Conservation (phyloP, 768 basidiomycete genomes). For the Favolaschia claudopus region DNA sequence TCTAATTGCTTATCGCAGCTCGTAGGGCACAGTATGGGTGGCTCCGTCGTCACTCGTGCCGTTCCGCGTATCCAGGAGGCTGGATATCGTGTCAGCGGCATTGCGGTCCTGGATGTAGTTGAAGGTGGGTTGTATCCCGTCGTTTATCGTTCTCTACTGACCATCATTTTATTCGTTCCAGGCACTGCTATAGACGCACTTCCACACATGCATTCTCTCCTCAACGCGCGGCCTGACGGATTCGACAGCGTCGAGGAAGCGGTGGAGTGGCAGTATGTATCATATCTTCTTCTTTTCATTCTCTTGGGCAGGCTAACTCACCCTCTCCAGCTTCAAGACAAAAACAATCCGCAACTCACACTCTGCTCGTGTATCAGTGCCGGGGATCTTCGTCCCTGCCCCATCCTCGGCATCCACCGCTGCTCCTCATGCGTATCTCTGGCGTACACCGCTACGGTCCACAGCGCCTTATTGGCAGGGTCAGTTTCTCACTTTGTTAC, state of each 20-base stretch:
- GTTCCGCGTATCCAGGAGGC: slow-evolving; percentile 70
- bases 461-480: slow-evolving; percentile 93
- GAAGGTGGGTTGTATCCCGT: slow-evolving; percentile 66
- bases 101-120: slow-evolving; percentile 87
- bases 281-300: not conserved
- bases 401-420: slow-evolving; percentile 44
- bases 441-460: slow-evolving; percentile 85
- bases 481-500: slow-evolving; percentile 42
- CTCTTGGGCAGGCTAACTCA: not conserved
- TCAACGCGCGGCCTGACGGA: slow-evolving; percentile 85
- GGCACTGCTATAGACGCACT: slow-evolving; percentile 94
- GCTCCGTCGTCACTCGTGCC: slow-evolving; percentile 82
- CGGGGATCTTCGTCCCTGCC: slow-evolving; percentile 68
- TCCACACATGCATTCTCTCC: slow-evolving; percentile 88
- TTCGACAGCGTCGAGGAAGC: slow-evolving; percentile 87
- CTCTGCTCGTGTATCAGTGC: slow-evolving; percentile 91
- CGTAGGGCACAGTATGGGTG: slow-evolving; percentile 97
- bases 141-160: not conserved
- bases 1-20: slow-evolving; percentile 52
- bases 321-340: slow-evolving; percentile 66
- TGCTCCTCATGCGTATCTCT: slow-evolving; percentile 57
- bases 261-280: slow-evolving; percentile 93
- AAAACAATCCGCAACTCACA: slow-evolving; percentile 81
- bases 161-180: slow-evolving; percentile 35
- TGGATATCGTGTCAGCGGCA: slow-evolving; percentile 77